These are phyloP conservation scores for Ceratocystis eucalypticola DNA, from an alignment of 2,329 filamentous ascomycete genomes.

Conservation along the genomic window DNA sequence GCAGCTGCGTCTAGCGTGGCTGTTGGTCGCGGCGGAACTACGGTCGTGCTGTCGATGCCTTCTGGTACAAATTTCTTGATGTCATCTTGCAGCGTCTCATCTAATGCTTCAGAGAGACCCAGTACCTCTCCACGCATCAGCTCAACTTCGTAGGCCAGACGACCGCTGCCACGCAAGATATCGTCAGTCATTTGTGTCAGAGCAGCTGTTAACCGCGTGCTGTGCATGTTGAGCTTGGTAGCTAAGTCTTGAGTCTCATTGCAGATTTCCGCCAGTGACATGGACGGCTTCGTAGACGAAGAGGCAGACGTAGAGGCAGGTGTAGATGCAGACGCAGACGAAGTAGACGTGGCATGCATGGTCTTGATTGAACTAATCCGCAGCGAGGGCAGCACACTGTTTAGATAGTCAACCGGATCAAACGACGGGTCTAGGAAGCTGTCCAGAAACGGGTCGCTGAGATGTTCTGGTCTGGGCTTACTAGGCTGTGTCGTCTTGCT, in stretches of 20 bases:
- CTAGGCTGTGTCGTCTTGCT: constrained; percentile 22
- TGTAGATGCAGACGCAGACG: not conserved
- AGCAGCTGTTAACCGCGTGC: constrained; percentile 63
- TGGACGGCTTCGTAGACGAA: constrained; percentile 22
- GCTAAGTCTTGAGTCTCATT: constrained; percentile 71
- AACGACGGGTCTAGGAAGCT: constrained; percentile 67
- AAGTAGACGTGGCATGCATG: not conserved
- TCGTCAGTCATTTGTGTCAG: constrained; percentile 89
- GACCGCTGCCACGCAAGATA: constrained; percentile 75
- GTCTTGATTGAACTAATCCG: constrained; percentile 24
- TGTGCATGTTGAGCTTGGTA: constrained; percentile 78
- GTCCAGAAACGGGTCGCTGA: constrained; percentile 57
- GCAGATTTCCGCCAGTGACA: constrained; percentile 62
- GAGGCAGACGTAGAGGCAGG: not conserved
- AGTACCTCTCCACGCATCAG: constrained; percentile 78
- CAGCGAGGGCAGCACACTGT: constrained; percentile 59
- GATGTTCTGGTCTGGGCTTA: constrained; percentile 44
- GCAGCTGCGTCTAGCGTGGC: not conserved
- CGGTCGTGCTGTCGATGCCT: constrained; percentile 28
- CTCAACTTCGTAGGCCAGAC: constrained; percentile 89
- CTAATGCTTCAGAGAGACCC: constrained; percentile 64
- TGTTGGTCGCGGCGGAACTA: constrained; percentile 19
- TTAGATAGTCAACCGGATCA: constrained; percentile 75
- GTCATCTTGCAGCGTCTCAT: constrained; percentile 57
- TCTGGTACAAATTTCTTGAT: constrained; percentile 57